A percentile compares a stretch with the other conserved stretches of the same genome.
Conservation (phyloP, 495 filamentous ascomycete species). For the Talaromyces borbonicus region DNA sequence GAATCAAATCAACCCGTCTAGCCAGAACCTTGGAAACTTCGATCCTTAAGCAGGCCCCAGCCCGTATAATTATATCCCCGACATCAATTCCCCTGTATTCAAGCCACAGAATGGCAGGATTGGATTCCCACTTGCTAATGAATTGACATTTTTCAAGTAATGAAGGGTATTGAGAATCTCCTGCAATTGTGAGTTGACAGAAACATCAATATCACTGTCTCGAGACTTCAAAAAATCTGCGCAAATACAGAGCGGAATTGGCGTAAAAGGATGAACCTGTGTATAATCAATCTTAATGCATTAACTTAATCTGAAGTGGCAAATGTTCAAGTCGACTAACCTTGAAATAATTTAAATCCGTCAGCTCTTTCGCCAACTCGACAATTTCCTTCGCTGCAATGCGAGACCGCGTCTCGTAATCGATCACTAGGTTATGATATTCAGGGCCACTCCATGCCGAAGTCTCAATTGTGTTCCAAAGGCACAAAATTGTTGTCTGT, state of each 20-base stretch:
- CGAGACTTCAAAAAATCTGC: constrained; percentile 4
- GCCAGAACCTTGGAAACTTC: no score
- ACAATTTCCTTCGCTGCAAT: constrained; percentile 32
- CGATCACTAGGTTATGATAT: constrained; percentile 9
- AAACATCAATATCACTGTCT: constrained; percentile 3
- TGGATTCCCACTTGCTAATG: constrained; percentile 6
- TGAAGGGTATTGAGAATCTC: constrained; percentile 7
- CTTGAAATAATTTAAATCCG: constrained; percentile 33
- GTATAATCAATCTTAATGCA: neutral
- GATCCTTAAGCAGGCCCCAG: no score
- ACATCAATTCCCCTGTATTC: no score
- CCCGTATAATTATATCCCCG: no score
- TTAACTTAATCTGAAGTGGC: neutral
- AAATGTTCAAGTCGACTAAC: constrained; percentile 2
- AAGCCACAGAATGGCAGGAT: constrained; percentile 1
- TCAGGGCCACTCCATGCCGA: constrained; percentile 5
- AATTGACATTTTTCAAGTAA: constrained; percentile 8
- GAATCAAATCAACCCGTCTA: no score
- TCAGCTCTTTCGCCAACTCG: constrained; percentile 27
- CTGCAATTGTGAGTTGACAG: constrained; percentile 4
- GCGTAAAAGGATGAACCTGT: constrained; percentile 9
- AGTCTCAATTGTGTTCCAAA: constrained; percentile 18
- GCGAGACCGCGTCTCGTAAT: constrained; percentile 24
- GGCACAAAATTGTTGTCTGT: constrained; percentile 32
- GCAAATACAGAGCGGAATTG: constrained; percentile 6